Evolutionary conservation across 2,329 filamentous ascomycete genomes (phyloP), one percentile per base, ranked within the genome.

Genomic region (Periconia sp.): DNA sequence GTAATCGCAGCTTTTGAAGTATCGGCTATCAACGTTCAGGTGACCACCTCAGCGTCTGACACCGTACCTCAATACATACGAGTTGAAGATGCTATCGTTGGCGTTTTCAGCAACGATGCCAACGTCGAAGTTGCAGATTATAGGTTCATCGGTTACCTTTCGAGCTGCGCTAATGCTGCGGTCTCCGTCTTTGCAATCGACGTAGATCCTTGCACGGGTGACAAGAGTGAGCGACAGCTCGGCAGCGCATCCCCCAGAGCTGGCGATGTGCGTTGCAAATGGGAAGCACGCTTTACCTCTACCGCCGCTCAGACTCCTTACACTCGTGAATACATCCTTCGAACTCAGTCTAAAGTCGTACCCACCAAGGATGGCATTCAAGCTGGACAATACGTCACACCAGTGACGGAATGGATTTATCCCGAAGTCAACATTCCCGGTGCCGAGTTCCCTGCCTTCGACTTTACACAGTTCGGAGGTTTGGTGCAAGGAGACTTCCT

Each of bases 391-490:
- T 78, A 76, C 42, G 63, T 77, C 18, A 69, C 71, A 30, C 70
- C 76, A 13, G 75, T 78, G 5, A 68, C 65, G 3, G 76, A 77
- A 52, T 78, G 74, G 74, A 77, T 78, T 56, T 75, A 74, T 60
- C 76, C 76, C 10, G 76, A 78, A 56, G 64, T 72, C 17, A 64
- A 71, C 17, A 61, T 67, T 2, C 76, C 76, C n/a, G 76, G 76
- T 59, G 59, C 68, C 54, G 54, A 70, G 66, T 57, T 65, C 14
- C 64, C 62, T 13, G 55, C 67, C 10, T 58, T 57, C 45, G 49
- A 49, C 13, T 72, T 70, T 56, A 51, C n/a, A 2, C 67, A 73
- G 47, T 77, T 78, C 52, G 60, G 62, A 27, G 66, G 68, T 33
- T 64, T 78, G 8, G 64, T 68, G 1, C 57, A 71, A 31, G 69